Conservation (phyloP, 2,329 filamentous ascomycete species). For the Cladosporium colombiae region DNA sequence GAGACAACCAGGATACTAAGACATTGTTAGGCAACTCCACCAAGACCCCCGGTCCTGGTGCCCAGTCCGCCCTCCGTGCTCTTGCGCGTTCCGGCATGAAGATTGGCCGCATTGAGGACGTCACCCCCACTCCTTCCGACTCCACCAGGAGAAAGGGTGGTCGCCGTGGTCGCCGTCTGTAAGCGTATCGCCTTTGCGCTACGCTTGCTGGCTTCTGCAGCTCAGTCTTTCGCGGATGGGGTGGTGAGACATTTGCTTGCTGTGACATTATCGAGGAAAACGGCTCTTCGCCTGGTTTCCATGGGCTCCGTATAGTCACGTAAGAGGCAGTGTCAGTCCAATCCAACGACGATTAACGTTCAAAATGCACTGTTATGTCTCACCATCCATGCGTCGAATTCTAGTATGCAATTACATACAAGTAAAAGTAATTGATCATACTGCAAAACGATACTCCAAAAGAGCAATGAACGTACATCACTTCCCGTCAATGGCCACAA, state of each 20-base stretch:
- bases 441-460: not conserved
- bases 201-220: slow-evolving; percentile 20
- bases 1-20: slow-evolving; percentile 14
- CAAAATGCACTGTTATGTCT: slow-evolving; percentile 15
- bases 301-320: slow-evolving; percentile 28
- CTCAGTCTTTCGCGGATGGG: slow-evolving; percentile 21
- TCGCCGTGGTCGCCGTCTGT: slow-evolving; percentile 99
- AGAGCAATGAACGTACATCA: not conserved
- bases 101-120: slow-evolving; percentile 99
- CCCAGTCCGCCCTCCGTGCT: slow-evolving; percentile 97
- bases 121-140: slow-evolving; percentile 98
- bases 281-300: slow-evolving; percentile 42
- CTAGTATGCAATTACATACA: not conserved
- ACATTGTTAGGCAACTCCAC: slow-evolving; percentile 80
- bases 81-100: slow-evolving; percentile 99
- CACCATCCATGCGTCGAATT: not conserved
- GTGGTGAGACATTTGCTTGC: slow-evolving; percentile 33
- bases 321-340: slow-evolving; percentile 20
- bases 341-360: slow-evolving; percentile 19
- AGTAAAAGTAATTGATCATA: not conserved
- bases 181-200: slow-evolving; percentile 31
- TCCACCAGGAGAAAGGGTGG: slow-evolving; percentile 99
- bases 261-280: slow-evolving; percentile 43
- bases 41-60: slow-evolving; percentile 99
- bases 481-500: slow-evolving; percentile 33